Conservation (phyloP, 2,329 filamentous ascomycete genomes). For the Apiospora marii region DNA sequence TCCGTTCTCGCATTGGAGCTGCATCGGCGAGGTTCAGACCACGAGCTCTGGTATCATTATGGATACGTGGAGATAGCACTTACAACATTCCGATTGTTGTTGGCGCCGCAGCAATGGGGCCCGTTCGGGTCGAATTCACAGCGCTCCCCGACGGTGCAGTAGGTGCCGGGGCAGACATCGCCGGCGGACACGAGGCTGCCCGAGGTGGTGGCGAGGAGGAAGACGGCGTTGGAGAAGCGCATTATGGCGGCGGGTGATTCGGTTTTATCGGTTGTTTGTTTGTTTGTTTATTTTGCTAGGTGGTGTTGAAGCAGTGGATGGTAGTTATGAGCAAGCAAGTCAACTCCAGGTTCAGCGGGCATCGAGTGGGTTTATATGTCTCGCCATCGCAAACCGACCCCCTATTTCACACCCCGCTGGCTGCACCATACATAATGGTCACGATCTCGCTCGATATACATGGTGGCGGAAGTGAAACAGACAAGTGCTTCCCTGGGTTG, state of each 20-base stretch:
- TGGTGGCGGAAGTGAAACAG: neutral
- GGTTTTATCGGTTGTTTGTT: neutral
- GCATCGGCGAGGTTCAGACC: neutral
- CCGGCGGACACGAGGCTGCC: neutral
- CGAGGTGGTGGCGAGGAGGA: neutral
- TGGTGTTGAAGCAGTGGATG: neutral
- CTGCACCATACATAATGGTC: neutral
- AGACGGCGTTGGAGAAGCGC: neutral
- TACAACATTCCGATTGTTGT: neutral
- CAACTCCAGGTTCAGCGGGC: neutral
- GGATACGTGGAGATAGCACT: neutral
- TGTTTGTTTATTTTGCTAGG: neutral
- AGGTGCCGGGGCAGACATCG: neutral
- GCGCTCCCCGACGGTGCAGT: neutral
- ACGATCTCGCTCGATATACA: neutral
- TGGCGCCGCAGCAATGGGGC: neutral
- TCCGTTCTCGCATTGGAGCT: neutral
- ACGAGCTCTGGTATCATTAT: neutral
- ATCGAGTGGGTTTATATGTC: neutral
- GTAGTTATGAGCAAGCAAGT: neutral
- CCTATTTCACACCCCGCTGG: neutral
- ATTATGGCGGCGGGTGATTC: neutral
- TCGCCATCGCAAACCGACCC: neutral
- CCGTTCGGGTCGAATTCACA: neutral
- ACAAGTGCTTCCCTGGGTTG: neutral